Evolutionary conservation across 2,329 filamentous ascomycete genomes (phyloP).

Genomic region (Pseudomassariella vexata): DNA sequence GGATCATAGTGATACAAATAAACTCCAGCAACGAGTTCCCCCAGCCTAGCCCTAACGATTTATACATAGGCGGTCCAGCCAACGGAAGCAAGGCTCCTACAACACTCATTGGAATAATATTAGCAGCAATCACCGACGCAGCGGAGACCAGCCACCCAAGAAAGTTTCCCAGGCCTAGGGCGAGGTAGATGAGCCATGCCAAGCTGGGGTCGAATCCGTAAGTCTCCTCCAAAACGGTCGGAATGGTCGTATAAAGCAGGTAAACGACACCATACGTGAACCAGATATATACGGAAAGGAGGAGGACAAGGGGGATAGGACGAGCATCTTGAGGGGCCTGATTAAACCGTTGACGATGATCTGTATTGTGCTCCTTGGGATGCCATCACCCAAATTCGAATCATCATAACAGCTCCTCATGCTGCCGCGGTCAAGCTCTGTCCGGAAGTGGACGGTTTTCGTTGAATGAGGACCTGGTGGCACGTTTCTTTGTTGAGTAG

Average conservation of each 20-base stretch:
- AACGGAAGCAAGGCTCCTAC: constrained; percentile 4
- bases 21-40: constrained; percentile 6
- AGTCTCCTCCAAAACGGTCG: no score
- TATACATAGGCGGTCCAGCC: constrained; percentile 4
- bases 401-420: constrained; percentile 10
- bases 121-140: constrained; percentile 6
- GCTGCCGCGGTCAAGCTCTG: constrained; percentile 23
- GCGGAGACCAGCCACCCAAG: no score
- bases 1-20: constrained; percentile 6
- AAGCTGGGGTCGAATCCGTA: no score
- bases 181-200: no score
- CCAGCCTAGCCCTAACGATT: constrained; percentile 4
- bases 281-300: no score
- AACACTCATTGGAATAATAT: constrained; percentile 3
- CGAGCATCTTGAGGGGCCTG: no score
- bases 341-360: constrained; percentile 16
- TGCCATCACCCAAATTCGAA: no score
- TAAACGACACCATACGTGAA: no score
- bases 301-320: no score
- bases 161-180: no score
- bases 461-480: constrained; percentile 17
- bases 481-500: constrained; percentile 8
- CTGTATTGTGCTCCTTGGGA: constrained; percentile 1
- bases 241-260: no score
- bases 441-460: constrained; percentile 21